Percentiles rank a stretch among this genome's conserved stretches.
Conservation (phyloP, 805 yeast genomes). For the Lachancea sp. region DNA sequence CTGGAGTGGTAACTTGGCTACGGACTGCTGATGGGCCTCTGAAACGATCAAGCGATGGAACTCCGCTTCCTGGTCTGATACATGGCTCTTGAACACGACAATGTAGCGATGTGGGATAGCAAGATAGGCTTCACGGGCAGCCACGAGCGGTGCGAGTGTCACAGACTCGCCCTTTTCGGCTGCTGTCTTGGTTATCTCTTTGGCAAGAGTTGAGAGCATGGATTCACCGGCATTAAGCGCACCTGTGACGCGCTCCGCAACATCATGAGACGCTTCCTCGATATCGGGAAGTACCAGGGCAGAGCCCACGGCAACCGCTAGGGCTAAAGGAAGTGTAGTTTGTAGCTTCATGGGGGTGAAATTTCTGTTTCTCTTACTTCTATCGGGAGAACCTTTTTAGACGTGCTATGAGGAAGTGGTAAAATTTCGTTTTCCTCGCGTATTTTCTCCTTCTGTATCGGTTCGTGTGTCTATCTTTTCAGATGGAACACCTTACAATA, state of each 20-base stretch:
- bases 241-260: slow-evolving; percentile 24
- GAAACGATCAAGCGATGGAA: slow-evolving; percentile 67
- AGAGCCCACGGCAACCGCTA: slow-evolving; percentile 36
- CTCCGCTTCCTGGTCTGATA: slow-evolving; percentile 45
- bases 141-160: slow-evolving; percentile 42
- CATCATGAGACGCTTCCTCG: slow-evolving; percentile 33
- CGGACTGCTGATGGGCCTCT: slow-evolving; percentile 42
- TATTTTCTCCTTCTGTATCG: too few relatives aligned
- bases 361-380: background rate
- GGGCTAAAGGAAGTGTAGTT: slow-evolving; percentile 31
- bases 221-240: slow-evolving; percentile 16
- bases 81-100: slow-evolving; percentile 68
- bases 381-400: background rate
- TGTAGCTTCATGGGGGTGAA: slow-evolving; percentile 18
- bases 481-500: too few relatives aligned
- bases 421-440: too few relatives aligned
- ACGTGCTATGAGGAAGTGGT: background rate
- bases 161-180: slow-evolving; percentile 10
- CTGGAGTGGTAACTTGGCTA: slow-evolving; percentile 34
- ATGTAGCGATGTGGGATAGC: slow-evolving; percentile 73
- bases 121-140: slow-evolving; percentile 39
- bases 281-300: slow-evolving; percentile 62
- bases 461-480: too few relatives aligned
- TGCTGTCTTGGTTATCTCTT: slow-evolving; percentile 10
- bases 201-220: slow-evolving; percentile 9